Base-by-base conservation (phyloP, 192 early-diverging fungal genomes). In the Geranomyces michiganensis region DNA sequence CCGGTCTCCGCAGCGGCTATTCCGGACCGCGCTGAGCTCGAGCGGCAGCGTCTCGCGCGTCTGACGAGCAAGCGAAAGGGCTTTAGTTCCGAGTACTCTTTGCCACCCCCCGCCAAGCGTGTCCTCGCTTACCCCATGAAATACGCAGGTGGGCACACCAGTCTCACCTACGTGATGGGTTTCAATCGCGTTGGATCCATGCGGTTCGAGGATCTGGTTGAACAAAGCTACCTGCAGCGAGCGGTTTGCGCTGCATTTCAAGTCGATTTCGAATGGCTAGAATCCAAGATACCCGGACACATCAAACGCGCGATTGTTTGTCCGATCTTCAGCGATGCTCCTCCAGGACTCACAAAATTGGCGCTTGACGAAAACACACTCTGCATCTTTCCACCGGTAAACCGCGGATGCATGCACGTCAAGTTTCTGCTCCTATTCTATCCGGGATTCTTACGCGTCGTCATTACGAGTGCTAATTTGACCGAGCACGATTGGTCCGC, bases 401-500 rank as follows among this genome's bases (percentile, higher is more conserved):
- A 29, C 17, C 31, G 31, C n/a, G 46, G 66, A 21, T 56, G 47
- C 31, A 73, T 77, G 70, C 76, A 77, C 47, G 51, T 73, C 27
- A 77, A 77, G 60, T 31, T 78, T n/a, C n/a, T 65, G 31, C 31
- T 79, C 3, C 59, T 79, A 12, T 76, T 33, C 24, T 69, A 68
- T 48, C 49, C 59, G 21, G 41, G 33, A 3, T 73, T 44, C 47
- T 46, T 79, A 27, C 51, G 78, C 21, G 74, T 79, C n/a, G 74
- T 73, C 21, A 51, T 79, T 24, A 47, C 61, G 17, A 62, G 55
- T 15, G 78, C 78, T 32, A 79, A 79, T 70, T 49, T 79, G 53
- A 71, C 76, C 13, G 56, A 70, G 24, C 73, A 79, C 63, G 78
- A 79, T 65, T 79, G 78, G 78, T 49, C 73, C 22, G 8, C 22